Conservation (phyloP, 106 monocot genomes). For the Dioscorea alata region DNA sequence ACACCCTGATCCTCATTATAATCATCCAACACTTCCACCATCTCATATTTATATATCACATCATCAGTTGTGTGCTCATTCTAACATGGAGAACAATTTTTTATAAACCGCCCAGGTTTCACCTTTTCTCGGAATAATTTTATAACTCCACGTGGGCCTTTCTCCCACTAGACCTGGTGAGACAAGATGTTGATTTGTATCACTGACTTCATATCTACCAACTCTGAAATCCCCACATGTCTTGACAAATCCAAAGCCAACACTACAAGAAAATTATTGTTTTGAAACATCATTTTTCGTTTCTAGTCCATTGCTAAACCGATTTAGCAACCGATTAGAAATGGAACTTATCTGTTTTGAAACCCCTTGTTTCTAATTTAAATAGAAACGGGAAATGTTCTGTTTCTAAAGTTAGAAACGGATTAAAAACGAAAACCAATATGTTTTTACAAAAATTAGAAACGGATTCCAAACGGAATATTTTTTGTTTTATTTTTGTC, state of each 20-base stretch:
- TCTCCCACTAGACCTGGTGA: slow-evolving; percentile 50
- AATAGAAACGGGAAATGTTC: too few species aligned
- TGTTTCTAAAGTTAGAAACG: too few species aligned
- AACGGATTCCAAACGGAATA: too few species aligned
- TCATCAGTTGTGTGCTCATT: slow-evolving; percentile 48
- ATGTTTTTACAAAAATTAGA: too few species aligned
- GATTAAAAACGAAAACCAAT: too few species aligned
- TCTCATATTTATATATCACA: slow-evolving; percentile 56
- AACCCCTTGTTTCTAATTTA: too few species aligned
- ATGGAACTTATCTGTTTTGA: too few species aligned
- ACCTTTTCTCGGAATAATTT: slow-evolving; percentile 40
- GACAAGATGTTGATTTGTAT: slow-evolving; percentile 49
- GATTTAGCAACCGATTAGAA: too few species aligned
- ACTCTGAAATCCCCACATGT: slow-evolving; percentile 54
- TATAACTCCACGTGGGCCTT: slow-evolving; percentile 36
- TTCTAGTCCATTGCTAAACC: too few species aligned
- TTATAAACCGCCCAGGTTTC: slow-evolving; percentile 57
- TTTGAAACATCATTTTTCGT: too few species aligned
- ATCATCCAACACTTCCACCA: slow-evolving; percentile 58
- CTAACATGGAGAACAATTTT: slow-evolving; percentile 54
- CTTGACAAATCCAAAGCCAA: slow-evolving; percentile 47
- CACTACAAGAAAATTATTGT: too few species aligned
- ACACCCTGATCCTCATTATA: slow-evolving; percentile 46
- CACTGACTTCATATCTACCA: slow-evolving; percentile 36
- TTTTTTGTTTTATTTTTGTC: too few species aligned